Base-by-base conservation (phyloP, 176 grass and related monocot species). In the Lolium multiflorum region DNA sequence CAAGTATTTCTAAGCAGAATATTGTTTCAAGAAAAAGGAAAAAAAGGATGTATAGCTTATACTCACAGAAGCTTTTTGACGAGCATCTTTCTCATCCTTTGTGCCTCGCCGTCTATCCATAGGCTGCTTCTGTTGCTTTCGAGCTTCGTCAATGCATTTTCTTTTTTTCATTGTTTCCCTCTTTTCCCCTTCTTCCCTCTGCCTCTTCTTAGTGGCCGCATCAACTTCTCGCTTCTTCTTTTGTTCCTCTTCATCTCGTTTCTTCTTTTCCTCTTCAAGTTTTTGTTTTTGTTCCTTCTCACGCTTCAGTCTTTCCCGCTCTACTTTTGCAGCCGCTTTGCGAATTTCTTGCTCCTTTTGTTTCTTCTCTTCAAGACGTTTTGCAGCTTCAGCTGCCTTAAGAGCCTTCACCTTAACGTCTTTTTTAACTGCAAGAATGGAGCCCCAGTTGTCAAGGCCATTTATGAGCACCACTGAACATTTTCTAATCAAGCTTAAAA, bases 381-480 rank as follows among this genome's bases (percentile, higher is more conserved):
- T 99, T 68, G 89, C 94, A 58, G 97, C 90, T 79, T 99, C 97
- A 39, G 97, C 97, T 84, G 87, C 92, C 85, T 99, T 92, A 83
- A 99, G 79, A 51, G 97, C 92, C 77, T 95, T 95, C 66, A 99
- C 92, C 92, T 83, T 96, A 68, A 96, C 89, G 71, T 96, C 97
- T 77, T 92, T 96, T 90, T 94, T 96, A 83, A 83, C 97, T 96
- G 65, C 85, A 89, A 85, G 76, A 79, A 22, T 84, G 76, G 21
- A 84, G 48, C 3, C 49, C 54, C 18, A 81, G 67, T 77, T 68
- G 44, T 70, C 20, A 24, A 88, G 39, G 49, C 58, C 81, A 80
- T 84, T 11, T 74, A 65, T 87, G 20, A 84, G 76, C 60, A 87
- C 18, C 26, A 81, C 54, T 80, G 20, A 86, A 77, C 16, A 83